Evolutionary conservation across 2,329 filamentous ascomycete genomes (phyloP), one percentile per base, ranked within the genome.

Genomic region (Cercospora beticola): DNA sequence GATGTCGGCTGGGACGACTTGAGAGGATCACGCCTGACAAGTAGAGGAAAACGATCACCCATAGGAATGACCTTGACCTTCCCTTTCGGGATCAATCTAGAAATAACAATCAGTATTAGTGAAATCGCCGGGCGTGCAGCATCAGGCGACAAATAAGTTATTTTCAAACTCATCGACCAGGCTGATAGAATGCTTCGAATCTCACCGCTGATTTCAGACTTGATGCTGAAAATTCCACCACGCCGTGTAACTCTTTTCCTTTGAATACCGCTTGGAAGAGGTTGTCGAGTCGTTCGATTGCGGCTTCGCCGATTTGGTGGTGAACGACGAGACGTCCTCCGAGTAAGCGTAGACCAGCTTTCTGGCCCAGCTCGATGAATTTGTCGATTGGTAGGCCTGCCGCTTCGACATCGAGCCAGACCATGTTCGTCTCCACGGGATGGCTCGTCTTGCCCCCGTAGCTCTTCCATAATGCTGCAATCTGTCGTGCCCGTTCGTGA

Each of bases 351-450:
- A 92, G 73, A 0, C 89, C 89, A 65, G 86, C 83, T 73, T 86
- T 83, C 70, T 86, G 79, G 1, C 84, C 88, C 43, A 86, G 78
- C 66, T 83, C 81, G 9, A 86, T 83, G 69, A 89, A 86, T 49
- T 85, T 82, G 62, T 86, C 83, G 4, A 77, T 77, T 3, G 82
- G 81, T 33, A 89, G 78, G 0, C 87, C 86, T 10, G 87, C 86
- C 0, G 85, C 85, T 31, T 88, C 85, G 16, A 95, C 82, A 78
- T 96, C 90, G 67, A 96, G 76, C 92, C 92, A 97, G 36, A 92
- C 88, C 92, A 97, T 96, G 81, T 97, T 97, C n/a, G 93, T 96
- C 76, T 97, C 89, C 1, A 91, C 89, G 0, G 91, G 90, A 68
- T 89, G 84, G 21, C 84, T 80, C 66, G 93, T 80, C 79, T 86